A percentile compares a stretch with the other conserved stretches of the same genome.
Conservation (phyloP, 2,329 filamentous ascomycete species). For the Ophiostoma quercus region DNA sequence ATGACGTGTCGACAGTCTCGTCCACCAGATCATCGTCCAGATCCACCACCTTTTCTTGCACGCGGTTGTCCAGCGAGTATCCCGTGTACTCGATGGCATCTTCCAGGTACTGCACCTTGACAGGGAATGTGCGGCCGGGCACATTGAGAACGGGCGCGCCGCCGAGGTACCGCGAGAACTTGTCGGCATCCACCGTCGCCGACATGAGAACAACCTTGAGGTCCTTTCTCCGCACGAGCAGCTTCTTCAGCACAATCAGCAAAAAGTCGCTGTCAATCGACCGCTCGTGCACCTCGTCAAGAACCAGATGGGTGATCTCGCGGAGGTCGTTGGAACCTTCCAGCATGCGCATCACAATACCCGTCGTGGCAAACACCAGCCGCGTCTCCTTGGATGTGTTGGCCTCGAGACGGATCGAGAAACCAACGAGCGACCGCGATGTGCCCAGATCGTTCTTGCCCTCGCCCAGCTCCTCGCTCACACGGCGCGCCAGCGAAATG, state of each 20-base stretch:
- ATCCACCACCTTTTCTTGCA: slow-evolving; percentile 52
- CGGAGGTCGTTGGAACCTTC: slow-evolving; percentile 80
- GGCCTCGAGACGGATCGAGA: slow-evolving; percentile 87
- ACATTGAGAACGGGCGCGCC: slow-evolving; percentile 83
- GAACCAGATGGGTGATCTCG: slow-evolving; percentile 86
- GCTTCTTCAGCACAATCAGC: slow-evolving; percentile 80
- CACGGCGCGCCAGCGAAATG: slow-evolving; percentile 84
- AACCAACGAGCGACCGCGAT: slow-evolving; percentile 77
- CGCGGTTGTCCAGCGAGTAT: slow-evolving; percentile 54
- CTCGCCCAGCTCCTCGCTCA: slow-evolving; percentile 92
- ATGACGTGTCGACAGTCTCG: slow-evolving; percentile 48
- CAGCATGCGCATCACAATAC: slow-evolving; percentile 97
- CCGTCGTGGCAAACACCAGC: slow-evolving; percentile 80
- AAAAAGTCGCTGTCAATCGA: slow-evolving; percentile 96
- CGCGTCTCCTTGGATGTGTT: slow-evolving; percentile 77
- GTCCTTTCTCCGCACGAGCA: slow-evolving; percentile 70
- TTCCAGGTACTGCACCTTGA: slow-evolving; percentile 81
- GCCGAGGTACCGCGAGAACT: slow-evolving; percentile 83
- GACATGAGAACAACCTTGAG: slow-evolving; percentile 96
- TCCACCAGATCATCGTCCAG: slow-evolving; percentile 58
- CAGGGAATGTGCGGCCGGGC: slow-evolving; percentile 88
- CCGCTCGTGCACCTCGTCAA: slow-evolving; percentile 97
- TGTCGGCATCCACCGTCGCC: slow-evolving; percentile 87
- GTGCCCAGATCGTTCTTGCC: slow-evolving; percentile 76
- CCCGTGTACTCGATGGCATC: slow-evolving; percentile 86